Evolutionary conservation across 495 filamentous ascomycete genomes (phyloP).

Genomic region (Terfezia claveryi): DNA sequence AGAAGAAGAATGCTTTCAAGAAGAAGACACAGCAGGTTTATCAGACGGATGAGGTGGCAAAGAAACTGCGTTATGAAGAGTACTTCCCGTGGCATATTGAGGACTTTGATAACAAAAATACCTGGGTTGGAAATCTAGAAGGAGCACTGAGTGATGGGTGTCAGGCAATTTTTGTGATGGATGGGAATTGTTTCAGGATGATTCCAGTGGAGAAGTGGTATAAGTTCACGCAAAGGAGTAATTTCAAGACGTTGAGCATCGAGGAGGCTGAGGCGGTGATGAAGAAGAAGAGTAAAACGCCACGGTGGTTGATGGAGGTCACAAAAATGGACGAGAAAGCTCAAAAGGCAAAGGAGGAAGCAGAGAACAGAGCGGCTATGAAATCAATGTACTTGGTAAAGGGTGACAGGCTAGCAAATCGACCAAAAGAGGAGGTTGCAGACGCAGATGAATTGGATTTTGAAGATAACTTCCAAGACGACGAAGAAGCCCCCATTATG

Average conservation of each 20-base stretch:
- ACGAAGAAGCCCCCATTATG: constrained; percentile 74
- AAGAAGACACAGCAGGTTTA: constrained; percentile 51
- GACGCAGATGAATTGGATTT: constrained; percentile 39
- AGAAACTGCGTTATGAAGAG: constrained; percentile 83
- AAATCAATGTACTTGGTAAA: constrained; percentile 15
- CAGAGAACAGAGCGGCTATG: constrained; percentile 1
- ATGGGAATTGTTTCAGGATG: constrained; percentile 51
- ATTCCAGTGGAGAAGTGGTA: constrained; percentile 89
- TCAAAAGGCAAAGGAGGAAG: constrained; percentile 21
- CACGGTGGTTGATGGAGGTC: constrained; percentile 55
- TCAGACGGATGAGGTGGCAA: constrained; percentile 48
- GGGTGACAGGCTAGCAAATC: constrained; percentile 14
- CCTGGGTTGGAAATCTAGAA: constrained; percentile 81
- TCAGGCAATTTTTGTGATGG: constrained; percentile 51
- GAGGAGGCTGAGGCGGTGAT: constrained; percentile 72
- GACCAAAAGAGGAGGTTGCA: constrained; percentile 24
- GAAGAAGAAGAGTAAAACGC: constrained; percentile 46
- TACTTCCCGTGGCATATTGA: constrained; percentile 90
- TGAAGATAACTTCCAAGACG: constrained; percentile 57
- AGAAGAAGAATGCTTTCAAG: constrained; percentile 45
- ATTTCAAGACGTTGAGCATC: constrained; percentile 56
- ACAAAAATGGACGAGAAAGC: constrained; percentile 32
- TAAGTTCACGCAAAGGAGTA: constrained; percentile 61
- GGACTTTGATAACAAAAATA: constrained; percentile 81
- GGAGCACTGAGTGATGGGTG: constrained; percentile 54